Conservation (phyloP, 2,329 filamentous ascomycete genomes). For the Xylaria sp. region DNA sequence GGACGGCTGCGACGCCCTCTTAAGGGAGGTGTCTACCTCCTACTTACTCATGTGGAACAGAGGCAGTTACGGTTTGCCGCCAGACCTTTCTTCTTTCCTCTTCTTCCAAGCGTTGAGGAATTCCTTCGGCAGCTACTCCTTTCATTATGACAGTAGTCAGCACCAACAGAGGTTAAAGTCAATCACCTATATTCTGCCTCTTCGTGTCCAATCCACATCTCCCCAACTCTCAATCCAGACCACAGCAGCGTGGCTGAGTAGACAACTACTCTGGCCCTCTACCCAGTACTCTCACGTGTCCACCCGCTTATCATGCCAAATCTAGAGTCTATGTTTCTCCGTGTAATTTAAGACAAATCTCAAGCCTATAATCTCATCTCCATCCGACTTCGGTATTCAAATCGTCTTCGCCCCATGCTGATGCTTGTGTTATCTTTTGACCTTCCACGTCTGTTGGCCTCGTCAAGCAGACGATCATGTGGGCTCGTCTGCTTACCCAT, state of each 20-base stretch:
- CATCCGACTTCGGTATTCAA: background rate
- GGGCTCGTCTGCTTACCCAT: slow-evolving; percentile 22
- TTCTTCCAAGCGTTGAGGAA: background rate
- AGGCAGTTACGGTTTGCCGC: background rate
- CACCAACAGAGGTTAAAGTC: background rate
- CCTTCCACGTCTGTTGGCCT: background rate
- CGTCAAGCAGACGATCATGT: slow-evolving; percentile 21
- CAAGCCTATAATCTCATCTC: background rate
- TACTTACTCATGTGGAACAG: background rate
- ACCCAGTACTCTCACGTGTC: background rate
- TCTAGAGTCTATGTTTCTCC: background rate
- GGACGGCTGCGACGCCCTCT: background rate
- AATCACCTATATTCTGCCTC: background rate
- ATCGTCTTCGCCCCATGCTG: background rate
- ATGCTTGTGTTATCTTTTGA: background rate
- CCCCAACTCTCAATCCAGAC: background rate
- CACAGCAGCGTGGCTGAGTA: background rate
- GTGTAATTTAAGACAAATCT: background rate
- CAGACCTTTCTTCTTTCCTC: background rate
- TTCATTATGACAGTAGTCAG: background rate
- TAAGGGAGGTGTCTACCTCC: background rate
- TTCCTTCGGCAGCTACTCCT: background rate
- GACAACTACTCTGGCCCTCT: background rate
- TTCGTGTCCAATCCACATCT: background rate
- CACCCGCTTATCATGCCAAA: background rate